Conservation (phyloP, 495 filamentous ascomycete species). For the Aspergillus ellipticus region DNA sequence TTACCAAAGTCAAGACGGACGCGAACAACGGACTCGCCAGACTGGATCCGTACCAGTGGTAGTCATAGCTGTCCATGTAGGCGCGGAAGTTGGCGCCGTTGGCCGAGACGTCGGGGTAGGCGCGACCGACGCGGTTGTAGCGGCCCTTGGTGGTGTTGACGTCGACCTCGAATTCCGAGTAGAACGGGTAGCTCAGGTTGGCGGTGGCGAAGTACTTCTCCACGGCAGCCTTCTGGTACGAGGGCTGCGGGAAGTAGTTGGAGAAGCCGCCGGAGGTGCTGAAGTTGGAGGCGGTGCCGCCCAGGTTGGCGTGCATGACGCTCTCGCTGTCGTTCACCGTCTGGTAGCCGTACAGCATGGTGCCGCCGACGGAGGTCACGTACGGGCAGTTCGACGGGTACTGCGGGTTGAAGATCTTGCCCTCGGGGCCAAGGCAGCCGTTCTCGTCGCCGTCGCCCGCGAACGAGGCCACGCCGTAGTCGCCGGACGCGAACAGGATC, state of each 20-base stretch:
- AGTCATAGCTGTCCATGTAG: slow-evolving; percentile 33
- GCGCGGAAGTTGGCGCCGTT: slow-evolving; percentile 55
- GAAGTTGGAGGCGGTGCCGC: slow-evolving; percentile 38
- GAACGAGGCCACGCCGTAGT: slow-evolving; percentile 46
- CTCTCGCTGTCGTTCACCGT: slow-evolving; percentile 36
- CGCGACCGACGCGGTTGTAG: slow-evolving; percentile 58
- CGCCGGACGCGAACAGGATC: slow-evolving; percentile 58
- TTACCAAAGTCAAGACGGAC: slow-evolving; percentile 46
- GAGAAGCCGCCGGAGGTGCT: slow-evolving; percentile 64
- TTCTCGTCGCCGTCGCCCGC: slow-evolving; percentile 39
- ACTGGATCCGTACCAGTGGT: slow-evolving; percentile 49
- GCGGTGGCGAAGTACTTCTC: slow-evolving; percentile 44
- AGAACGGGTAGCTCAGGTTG: slow-evolving; percentile 41
- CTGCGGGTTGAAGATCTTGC: slow-evolving; percentile 44
- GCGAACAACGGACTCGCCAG: slow-evolving; percentile 58
- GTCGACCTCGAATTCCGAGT: slow-evolving; percentile 22
- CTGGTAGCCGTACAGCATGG: slow-evolving; percentile 37
- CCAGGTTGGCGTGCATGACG: slow-evolving; percentile 18
- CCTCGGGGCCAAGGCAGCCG: slow-evolving; percentile 36
- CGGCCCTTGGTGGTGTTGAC: slow-evolving; percentile 43
- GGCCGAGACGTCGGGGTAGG: slow-evolving; percentile 62
- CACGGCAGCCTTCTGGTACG: slow-evolving; percentile 55
- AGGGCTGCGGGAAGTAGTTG: slow-evolving; percentile 59
- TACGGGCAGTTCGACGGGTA: slow-evolving; percentile 52
- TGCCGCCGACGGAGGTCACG: slow-evolving; percentile 50